Percentiles rank a stretch among this genome's conserved stretches.
Evolutionary conservation across 140 eudicot species (phyloP).

Genomic region (Erigeron philadelphicus): DNA sequence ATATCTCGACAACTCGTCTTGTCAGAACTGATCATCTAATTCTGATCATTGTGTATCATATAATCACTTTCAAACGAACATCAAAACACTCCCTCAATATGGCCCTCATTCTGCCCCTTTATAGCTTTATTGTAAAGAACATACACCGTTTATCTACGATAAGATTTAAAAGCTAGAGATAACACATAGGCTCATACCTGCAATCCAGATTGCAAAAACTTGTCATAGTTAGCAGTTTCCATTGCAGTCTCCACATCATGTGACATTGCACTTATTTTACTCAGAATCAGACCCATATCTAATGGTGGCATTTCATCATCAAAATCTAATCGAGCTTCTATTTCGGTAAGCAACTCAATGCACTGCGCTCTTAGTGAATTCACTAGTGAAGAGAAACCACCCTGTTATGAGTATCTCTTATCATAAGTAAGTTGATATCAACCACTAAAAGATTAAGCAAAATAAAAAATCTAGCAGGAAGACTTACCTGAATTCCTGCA

Average conservation of each 20-base stretch:
- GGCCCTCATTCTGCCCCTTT: no score
- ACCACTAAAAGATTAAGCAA: background rate
- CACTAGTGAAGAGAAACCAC: constrained; percentile 89
- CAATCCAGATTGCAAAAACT: constrained; percentile 82
- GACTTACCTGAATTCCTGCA: constrained; percentile 79
- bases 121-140: no score
- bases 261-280: constrained; percentile 55
- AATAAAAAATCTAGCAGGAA: background rate
- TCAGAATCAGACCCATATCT: constrained; percentile 38
- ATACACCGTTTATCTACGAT: background rate
- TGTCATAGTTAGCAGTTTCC: constrained; percentile 94
- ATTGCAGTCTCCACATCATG: constrained; percentile 63
- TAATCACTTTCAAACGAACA: no score
- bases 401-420: constrained; percentile 44
- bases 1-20: no score
- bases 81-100: no score
- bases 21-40: no score
- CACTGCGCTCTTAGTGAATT: constrained; percentile 73
- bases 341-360: constrained; percentile 88
- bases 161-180: background rate
- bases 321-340: constrained; percentile 97
- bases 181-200: constrained; percentile 47
- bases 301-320: constrained; percentile 99
- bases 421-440: constrained; percentile 2
- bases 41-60: no score